Base-by-base conservation (phyloP, 2,329 filamentous ascomycete genomes). In the Colletotrichum sp. region DNA sequence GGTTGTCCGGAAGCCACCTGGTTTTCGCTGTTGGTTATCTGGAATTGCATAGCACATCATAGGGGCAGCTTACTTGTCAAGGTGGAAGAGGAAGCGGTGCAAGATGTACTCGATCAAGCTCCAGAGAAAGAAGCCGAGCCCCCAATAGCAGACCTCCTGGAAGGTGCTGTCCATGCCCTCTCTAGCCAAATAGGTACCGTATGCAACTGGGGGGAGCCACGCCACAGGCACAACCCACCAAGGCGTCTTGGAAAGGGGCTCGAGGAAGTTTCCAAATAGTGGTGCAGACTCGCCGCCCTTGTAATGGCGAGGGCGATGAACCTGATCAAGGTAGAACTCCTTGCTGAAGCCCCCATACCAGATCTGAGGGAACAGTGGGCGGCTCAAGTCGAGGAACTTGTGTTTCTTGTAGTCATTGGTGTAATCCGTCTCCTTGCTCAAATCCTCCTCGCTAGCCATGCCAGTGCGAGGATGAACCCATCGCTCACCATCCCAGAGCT, bases 251-350 rank as follows among this genome's bases (percentile, higher is more conserved):
- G 93, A 96, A 75, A 99, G 87, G n/a, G 97, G 97, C 87, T 99
- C 97, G n/a, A 99, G 89, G 84, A 99, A 98, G 87, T 99, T 99
- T 76, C 97, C 97, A 85, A 99, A 99, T 28, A 99, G 87, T 24
- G 97, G 97, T 49, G 97, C 97, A 8, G 96, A 98, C 77, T 93
- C 92, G 75, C 97, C 97, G 79, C 96, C 96, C 83, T 93, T 98
- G 90, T 99, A 99, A 85, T 99, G 96, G 75, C 97, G 93, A 21
- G 97, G 97, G 60, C 97, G 93, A 84, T 99, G 97, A 68, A 99
- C 95, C 85, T 99, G 97, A 80, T 98, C 93, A 28, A 99, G 90
- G 83, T 99, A 99, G 83, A 99, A 99, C n/a, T 95, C 92, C 85
- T 98, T 99, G 84, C 88, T 92, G 87, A 99, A 99, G 34, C 94